Evolutionary conservation across 2,329 filamentous ascomycete genomes (phyloP).

Genomic region (Aspergillus phoenicis): DNA sequence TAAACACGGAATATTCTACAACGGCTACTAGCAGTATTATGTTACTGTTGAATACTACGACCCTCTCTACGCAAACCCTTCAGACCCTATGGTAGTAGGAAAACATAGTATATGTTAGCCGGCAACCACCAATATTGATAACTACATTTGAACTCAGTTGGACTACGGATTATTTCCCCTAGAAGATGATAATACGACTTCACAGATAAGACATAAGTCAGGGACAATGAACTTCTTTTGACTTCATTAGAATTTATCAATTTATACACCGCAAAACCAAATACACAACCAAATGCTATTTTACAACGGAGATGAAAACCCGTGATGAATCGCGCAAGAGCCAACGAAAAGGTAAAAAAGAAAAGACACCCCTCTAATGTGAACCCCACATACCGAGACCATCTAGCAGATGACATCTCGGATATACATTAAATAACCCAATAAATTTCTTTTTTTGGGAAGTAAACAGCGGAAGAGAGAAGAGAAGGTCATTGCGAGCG

Average conservation of each 20-base stretch:
- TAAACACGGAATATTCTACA: too few relatives aligned
- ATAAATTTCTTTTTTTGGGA: slow-evolving; percentile 4
- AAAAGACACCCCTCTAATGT: slow-evolving; percentile 26
- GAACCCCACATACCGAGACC: slow-evolving; percentile 28
- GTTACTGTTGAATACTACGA: too few relatives aligned
- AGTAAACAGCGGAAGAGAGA: slow-evolving; percentile 1
- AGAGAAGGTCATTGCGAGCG: slow-evolving; percentile 10
- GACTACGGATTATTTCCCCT: too few relatives aligned
- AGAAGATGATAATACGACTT: too few relatives aligned
- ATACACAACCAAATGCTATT: slow-evolving; percentile 36
- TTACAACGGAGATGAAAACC: slow-evolving; percentile 33
- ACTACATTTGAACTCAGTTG: too few relatives aligned
- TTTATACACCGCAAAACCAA: slow-evolving; percentile 27
- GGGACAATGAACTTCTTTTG: too few relatives aligned
- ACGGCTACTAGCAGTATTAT: too few relatives aligned
- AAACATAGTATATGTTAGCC: too few relatives aligned
- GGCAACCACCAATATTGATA: too few relatives aligned
- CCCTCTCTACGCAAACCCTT: too few relatives aligned
- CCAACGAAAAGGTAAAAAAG: slow-evolving; percentile 12
- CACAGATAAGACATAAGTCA: too few relatives aligned
- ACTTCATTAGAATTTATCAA: slow-evolving; percentile 21
- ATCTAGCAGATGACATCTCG: slow-evolving; percentile 14
- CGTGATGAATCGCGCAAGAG: slow-evolving; percentile 28
- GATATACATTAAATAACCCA: slow-evolving; percentile 23
- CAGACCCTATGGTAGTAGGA: too few relatives aligned